Conservation (phyloP, 2,329 filamentous ascomycete genomes). For the Penicillium fuscoglaucum region DNA sequence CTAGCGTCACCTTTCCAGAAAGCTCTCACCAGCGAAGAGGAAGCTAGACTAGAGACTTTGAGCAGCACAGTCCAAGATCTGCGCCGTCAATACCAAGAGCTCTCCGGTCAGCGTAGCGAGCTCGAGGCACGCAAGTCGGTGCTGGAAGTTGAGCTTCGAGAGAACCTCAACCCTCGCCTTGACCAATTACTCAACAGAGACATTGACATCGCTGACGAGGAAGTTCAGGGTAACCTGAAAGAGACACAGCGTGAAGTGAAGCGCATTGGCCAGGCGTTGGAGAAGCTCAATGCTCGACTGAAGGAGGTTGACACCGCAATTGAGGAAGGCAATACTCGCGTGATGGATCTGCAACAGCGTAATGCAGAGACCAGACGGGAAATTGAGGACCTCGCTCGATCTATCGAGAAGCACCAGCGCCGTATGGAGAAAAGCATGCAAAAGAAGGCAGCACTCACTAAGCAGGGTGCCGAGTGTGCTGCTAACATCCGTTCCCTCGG, state of each 20-base stretch:
- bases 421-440: constrained; percentile 89
- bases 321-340: constrained; percentile 57
- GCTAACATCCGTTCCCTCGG: constrained; percentile 91
- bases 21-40: constrained; percentile 77
- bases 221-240: constrained; percentile 64
- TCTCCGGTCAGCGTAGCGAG: constrained; percentile 71
- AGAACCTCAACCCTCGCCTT: constrained; percentile 81
- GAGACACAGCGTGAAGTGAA: constrained; percentile 80
- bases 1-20: constrained; percentile 88
- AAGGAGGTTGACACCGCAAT: constrained; percentile 72
- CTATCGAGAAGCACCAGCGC: constrained; percentile 84
- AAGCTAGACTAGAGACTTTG: constrained; percentile 72
- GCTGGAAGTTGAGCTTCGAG: constrained; percentile 82
- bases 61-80: constrained; percentile 70
- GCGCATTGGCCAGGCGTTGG: constrained; percentile 69
- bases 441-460: constrained; percentile 76
- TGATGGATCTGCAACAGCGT: constrained; percentile 60
- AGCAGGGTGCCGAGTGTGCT: constrained; percentile 75
- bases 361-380: constrained; percentile 66
- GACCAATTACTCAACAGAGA: constrained; percentile 80
- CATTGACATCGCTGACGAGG: constrained; percentile 64
- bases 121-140: constrained; percentile 78
- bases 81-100: constrained; percentile 72
- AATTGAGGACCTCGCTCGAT: constrained; percentile 72
- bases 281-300: constrained; percentile 67